Evolutionary conservation across 225 moss, liverwort and hornwort genomes (phyloP), one percentile per base, ranked within the genome.

Genomic region (Takakia lepidozioides): DNA sequence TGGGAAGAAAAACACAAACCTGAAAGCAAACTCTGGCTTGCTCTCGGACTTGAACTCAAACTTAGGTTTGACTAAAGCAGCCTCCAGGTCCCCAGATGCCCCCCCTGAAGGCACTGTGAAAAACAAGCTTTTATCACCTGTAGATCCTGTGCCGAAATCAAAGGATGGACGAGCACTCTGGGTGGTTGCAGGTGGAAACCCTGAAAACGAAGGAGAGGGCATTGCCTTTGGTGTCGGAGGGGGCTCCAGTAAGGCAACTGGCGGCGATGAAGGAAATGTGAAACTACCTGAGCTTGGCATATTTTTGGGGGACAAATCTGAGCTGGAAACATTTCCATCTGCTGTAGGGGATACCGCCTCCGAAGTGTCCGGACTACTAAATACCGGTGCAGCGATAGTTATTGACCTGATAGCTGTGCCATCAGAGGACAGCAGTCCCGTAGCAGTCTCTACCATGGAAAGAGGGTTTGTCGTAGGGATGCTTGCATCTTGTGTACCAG

Each of bases 141-240:
- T 51, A 48, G 65, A 25, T 48, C 58, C 76, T 46, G 87, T 42
- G 44, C 73, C 65, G 16, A 82, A 84, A 42, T 72, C 74, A 52
- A 68, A 73, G 24, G 60, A 42, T 46, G 81, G 70, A 22, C 48
- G 14, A 15, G 73, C 64, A 28, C 59, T 70, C 27, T 74, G 48
- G 27, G 49, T 67, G 11, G 64, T 35, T 54, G 74, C 50, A 27
- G 72, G 55, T 24, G 81, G 46, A 43, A 67, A 30, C 0, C 39
- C 81, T 21, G 49, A 46, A 27, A 51, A 68, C 16, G 75, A 56
- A 28, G 84, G 71, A 25, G 84, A 79, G 15, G 89, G 79, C 70
- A 90, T 86, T 17, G 86, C 86, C 59, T 90, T 95, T 30, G 95
- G 95, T 46, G 95, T 95, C 17, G 95, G 86, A 14, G 95, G 95